phyloP scores from a whole-genome alignment of 2,329 filamentous ascomycete species.

The Neofusicoccum ribis region DNA sequence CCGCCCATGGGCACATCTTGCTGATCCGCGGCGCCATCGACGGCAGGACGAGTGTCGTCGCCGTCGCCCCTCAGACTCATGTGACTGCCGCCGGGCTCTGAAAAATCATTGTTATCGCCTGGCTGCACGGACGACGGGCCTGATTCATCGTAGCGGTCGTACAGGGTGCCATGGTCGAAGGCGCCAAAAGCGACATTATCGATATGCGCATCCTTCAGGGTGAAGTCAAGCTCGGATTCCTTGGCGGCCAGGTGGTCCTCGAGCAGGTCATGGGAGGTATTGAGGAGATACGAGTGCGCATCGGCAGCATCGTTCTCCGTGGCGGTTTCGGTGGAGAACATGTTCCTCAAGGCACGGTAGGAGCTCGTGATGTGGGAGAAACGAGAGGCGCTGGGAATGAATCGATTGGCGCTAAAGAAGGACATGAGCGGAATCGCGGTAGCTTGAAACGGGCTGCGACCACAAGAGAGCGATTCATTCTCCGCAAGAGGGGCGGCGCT shows the following conservation, averaged over 20 bases:
- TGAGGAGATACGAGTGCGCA: constrained; percentile 20
- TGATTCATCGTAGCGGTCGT: constrained; percentile 40
- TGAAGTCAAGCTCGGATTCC: constrained; percentile 26
- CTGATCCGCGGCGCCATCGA: constrained; percentile 12
- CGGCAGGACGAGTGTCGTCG: constrained; percentile 23
- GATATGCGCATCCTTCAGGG: constrained; percentile 31
- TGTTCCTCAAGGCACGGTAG: constrained; percentile 21
- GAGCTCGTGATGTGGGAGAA: constrained; percentile 20
- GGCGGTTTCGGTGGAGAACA: constrained; percentile 20
- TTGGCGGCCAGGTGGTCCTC: constrained; percentile 18
- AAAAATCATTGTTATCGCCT: constrained; percentile 38
- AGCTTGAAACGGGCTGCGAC: constrained; percentile 11
- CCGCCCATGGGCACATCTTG: constrained; percentile 1
- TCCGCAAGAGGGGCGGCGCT: constrained; percentile 18
- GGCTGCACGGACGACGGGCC: constrained; percentile 42
- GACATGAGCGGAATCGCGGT: constrained; percentile 19
- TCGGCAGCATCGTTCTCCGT: constrained; percentile 19
- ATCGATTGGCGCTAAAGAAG: constrained; percentile 19
- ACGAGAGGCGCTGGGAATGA: constrained; percentile 17
- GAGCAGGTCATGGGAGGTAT: constrained; percentile 21
- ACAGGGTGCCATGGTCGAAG: constrained; percentile 34
- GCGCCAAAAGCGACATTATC: constrained; percentile 30
- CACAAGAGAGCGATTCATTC: constrained; percentile 17
- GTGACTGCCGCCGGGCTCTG: constrained; percentile 35
- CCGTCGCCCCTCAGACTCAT: constrained; percentile 33